Percentiles rank a stretch among this genome's conserved stretches.
Conservation (phyloP, 306 rosid species). For the Vigna radiata region DNA sequence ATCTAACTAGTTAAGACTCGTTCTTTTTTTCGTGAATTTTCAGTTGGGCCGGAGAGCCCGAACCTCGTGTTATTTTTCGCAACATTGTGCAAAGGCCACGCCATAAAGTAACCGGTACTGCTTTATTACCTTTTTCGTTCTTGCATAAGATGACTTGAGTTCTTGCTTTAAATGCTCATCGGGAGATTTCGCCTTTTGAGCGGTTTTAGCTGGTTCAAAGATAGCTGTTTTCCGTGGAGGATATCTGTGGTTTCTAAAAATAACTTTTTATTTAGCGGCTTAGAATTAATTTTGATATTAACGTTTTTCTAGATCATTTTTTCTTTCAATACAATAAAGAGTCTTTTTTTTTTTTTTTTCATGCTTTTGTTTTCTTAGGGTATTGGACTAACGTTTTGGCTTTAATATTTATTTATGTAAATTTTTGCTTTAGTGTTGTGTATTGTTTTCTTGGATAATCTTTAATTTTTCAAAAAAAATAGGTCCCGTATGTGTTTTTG, state of each 20-base stretch:
- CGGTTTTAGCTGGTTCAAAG: background rate
- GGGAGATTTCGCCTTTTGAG: background rate
- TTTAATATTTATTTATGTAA: background rate
- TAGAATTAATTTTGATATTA: background rate
- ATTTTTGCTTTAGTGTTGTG: background rate
- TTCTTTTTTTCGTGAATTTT: slow-evolving; percentile 15
- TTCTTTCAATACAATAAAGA: background rate
- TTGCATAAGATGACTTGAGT: background rate
- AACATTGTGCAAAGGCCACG: slow-evolving; percentile 91
- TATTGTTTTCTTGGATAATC: background rate
- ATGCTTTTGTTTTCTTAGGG: background rate
- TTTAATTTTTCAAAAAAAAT: background rate
- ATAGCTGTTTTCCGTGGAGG: background rate
- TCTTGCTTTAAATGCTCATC: background rate
- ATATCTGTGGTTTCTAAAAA: background rate
- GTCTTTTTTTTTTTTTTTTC: background rate
- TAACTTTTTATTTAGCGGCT: background rate
- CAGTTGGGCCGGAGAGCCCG: slow-evolving; percentile 90
- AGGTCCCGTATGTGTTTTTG: background rate
- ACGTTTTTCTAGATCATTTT: background rate
- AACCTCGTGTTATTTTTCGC: slow-evolving; percentile 86
- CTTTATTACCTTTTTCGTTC: background rate
- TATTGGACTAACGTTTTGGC: background rate
- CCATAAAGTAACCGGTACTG: slow-evolving; percentile 66
- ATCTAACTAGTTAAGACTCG: background rate